Percentiles rank a stretch among this genome's conserved stretches.
phyloP scores from a whole-genome alignment of 2,329 filamentous ascomycete genomes.

The Tolypocladium album region DNA sequence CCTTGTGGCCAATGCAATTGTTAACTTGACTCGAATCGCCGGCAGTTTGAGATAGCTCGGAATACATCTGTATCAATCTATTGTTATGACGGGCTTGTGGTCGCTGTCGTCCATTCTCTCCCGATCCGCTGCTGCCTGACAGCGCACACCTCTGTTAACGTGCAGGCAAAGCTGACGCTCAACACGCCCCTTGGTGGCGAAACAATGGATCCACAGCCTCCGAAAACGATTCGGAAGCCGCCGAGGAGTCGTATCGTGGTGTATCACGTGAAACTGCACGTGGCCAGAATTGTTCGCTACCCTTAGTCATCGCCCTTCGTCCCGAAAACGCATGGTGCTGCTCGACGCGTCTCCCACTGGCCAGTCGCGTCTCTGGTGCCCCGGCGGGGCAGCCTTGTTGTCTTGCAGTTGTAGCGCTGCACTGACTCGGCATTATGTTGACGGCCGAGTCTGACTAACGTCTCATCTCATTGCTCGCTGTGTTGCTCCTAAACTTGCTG shows the following conservation, averaged over 20 bases:
- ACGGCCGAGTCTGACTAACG: background rate
- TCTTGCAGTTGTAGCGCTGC: background rate
- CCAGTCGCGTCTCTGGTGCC: background rate
- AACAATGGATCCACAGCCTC: background rate
- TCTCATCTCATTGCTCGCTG: background rate
- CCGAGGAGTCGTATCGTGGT: no score
- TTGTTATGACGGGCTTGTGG: background rate
- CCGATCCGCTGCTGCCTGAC: no score
- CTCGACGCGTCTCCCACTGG: background rate
- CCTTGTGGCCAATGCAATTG: no score
- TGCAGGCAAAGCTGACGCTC: no score
- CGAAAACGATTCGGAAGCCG: background rate
- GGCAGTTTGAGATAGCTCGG: no score
- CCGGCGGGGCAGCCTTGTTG: background rate
- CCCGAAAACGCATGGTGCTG: background rate
- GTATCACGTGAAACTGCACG: background rate
- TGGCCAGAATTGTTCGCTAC: accelerated
- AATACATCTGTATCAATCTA: conserved; percentile 2
- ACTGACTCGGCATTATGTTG: background rate
- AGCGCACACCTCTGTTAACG: no score
- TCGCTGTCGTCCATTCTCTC: background rate
- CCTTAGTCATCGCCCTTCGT: background rate
- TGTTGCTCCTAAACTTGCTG: background rate
- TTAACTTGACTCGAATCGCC: no score
- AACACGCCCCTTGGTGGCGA: no score